Evolutionary conservation across 2,329 filamentous ascomycete genomes (phyloP).

Genomic region (Zasmidium angulare): DNA sequence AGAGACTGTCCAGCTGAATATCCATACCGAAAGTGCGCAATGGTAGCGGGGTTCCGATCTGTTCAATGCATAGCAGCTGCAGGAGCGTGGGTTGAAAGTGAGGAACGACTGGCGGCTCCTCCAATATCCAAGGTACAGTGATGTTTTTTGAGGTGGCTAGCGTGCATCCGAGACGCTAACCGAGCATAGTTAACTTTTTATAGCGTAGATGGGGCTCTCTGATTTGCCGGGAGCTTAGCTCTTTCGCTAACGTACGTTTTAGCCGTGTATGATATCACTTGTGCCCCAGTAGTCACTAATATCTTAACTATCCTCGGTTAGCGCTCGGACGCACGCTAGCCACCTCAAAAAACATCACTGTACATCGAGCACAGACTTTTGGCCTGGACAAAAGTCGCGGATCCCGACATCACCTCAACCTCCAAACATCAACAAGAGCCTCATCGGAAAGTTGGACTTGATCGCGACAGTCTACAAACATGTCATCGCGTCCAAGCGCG

Average conservation of each 20-base stretch:
- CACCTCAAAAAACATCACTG: no score
- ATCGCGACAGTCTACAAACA: background rate
- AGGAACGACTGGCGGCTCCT: background rate
- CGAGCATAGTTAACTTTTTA: no score
- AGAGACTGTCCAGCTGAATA: background rate
- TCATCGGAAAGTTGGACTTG: background rate
- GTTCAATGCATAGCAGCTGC: background rate
- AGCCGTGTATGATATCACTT: no score
- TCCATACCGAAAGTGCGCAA: background rate
- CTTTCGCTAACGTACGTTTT: no score
- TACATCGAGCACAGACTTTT: background rate
- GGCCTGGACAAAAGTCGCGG: background rate
- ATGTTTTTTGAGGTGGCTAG: no score
- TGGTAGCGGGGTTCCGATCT: background rate
- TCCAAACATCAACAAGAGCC: background rate
- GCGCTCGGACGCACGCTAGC: no score
- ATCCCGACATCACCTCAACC: background rate
- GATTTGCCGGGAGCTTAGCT: no score
- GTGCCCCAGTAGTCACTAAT: no score
- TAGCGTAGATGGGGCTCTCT: no score
- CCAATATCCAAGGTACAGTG: background rate
- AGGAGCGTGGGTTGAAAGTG: background rate
- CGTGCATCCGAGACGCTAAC: no score
- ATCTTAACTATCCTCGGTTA: no score
- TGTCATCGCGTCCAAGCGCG: conserved; percentile 42